These are phyloP conservation scores for Ceratocystis huliohia DNA, from an alignment of 2,329 filamentous ascomycete species.

Conservation along the genomic window DNA sequence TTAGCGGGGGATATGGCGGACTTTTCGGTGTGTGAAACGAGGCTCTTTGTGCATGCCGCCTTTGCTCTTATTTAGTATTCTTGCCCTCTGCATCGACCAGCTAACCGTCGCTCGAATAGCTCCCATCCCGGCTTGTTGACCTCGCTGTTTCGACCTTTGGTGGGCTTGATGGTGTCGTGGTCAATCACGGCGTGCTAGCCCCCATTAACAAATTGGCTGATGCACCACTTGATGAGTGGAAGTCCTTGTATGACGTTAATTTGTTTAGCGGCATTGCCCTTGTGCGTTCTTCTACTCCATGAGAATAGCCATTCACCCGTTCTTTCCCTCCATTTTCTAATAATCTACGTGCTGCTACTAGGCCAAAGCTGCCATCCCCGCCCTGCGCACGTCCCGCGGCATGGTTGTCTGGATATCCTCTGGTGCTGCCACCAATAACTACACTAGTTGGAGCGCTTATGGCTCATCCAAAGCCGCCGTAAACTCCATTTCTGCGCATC, in stretches of 20 bases:
- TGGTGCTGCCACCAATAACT: slow-evolving; percentile 56
- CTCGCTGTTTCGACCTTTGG: slow-evolving; percentile 56
- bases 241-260: slow-evolving; percentile 64
- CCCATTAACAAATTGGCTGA: slow-evolving; percentile 61
- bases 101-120: slow-evolving; percentile 5
- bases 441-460: slow-evolving; percentile 66
- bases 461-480: slow-evolving; percentile 72
- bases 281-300: slow-evolving; percentile 36
- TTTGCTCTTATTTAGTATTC: not conserved
- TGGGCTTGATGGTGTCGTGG: slow-evolving; percentile 63
- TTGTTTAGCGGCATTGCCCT: slow-evolving; percentile 72
- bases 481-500: slow-evolving; percentile 62
- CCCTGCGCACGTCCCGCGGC: slow-evolving; percentile 55
- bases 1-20: slow-evolving; percentile 44
- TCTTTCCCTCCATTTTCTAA: not conserved
- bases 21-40: slow-evolving; percentile 32
- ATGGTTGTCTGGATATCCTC: slow-evolving; percentile 68
- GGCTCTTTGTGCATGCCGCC: not conserved
- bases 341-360: slow-evolving; percentile 27
- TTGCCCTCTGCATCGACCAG: not conserved
- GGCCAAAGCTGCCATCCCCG: slow-evolving; percentile 57
- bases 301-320: not conserved
- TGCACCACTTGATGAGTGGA: slow-evolving; percentile 60
- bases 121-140: slow-evolving; percentile 46
- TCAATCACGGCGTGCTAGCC: slow-evolving; percentile 78